Evolutionary conservation across 495 filamentous ascomycete species (phyloP).

Genomic region (Penicillium turbatum): DNA sequence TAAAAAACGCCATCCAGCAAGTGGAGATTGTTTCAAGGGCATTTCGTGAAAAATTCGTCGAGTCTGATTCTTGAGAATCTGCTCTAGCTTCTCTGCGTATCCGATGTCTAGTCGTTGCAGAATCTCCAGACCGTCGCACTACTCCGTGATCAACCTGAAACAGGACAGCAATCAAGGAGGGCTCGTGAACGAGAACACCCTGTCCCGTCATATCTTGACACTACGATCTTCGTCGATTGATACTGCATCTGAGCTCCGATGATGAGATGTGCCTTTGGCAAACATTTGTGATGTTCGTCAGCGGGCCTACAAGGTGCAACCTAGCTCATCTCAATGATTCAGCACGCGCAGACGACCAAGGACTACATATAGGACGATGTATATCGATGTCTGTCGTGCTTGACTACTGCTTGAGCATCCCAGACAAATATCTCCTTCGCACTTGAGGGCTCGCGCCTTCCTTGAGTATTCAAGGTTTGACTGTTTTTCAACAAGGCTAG

Average conservation of each 20-base stretch:
- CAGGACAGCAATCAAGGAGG: neutral
- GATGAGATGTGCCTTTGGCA: neutral
- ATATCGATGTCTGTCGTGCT: too few relatives aligned
- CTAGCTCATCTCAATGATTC: neutral
- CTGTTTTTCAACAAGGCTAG: too few relatives aligned
- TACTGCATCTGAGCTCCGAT: neutral
- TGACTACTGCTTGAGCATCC: too few relatives aligned
- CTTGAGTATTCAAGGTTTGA: too few relatives aligned
- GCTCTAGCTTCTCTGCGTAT: neutral
- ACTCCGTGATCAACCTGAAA: neutral
- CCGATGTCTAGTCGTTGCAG: neutral
- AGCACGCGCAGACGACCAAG: neutral
- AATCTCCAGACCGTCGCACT: neutral
- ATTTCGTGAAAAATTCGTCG: neutral
- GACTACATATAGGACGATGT: too few relatives aligned
- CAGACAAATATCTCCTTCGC: too few relatives aligned
- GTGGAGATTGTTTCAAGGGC: neutral
- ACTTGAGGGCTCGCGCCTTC: too few relatives aligned
- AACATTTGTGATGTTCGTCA: neutral
- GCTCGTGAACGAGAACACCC: too few relatives aligned
- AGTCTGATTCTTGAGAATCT: neutral
- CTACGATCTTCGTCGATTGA: too few relatives aligned
- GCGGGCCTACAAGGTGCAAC: too few relatives aligned
- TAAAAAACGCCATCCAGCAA: neutral
- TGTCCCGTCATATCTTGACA: too few relatives aligned